These are phyloP conservation scores for Paecilomyces sp. DNA, from an alignment of 2,329 filamentous ascomycete genomes.

Conservation along the genomic window DNA sequence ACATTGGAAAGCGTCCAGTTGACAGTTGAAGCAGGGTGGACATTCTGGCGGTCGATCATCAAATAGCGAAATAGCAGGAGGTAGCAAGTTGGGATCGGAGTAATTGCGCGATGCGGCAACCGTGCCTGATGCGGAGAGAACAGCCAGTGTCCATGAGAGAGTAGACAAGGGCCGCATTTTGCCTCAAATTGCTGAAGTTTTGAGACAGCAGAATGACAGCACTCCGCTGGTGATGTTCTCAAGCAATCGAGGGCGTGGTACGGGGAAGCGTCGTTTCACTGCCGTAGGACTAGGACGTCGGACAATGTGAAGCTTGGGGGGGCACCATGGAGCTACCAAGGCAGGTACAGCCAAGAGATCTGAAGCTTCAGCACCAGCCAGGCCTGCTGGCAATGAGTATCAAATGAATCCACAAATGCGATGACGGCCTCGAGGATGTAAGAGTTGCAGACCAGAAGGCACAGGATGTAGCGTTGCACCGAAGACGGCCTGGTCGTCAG, in stretches of 20 bases:
- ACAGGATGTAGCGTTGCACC: not conserved
- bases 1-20: conserved; percentile 85
- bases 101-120: conserved; percentile 42
- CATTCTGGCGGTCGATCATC: conserved; percentile 57
- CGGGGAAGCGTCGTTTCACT: not conserved
- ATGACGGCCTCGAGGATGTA: not conserved
- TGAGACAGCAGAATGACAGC: not conserved
- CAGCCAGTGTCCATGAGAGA: conserved; percentile 8
- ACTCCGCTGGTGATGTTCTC: not conserved
- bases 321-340: conserved; percentile 2
- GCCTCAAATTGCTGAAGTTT: not conserved
- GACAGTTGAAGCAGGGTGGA: conserved; percentile 82
- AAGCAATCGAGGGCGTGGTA: not conserved
- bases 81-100: conserved; percentile 52
- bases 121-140: conserved; percentile 18
- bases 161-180: conserved; percentile 7
- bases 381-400: not conserved
- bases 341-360: not conserved
- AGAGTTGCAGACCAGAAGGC: not conserved
- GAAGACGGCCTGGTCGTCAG: not conserved
- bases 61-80: conserved; percentile 63
- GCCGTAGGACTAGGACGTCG: not conserved
- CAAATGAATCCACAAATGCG: not conserved
- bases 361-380: not conserved
- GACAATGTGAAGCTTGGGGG: conserved; percentile 12